Conservation (phyloP, 1,284 basidiomycete species). For the Calocybe gambosa region DNA sequence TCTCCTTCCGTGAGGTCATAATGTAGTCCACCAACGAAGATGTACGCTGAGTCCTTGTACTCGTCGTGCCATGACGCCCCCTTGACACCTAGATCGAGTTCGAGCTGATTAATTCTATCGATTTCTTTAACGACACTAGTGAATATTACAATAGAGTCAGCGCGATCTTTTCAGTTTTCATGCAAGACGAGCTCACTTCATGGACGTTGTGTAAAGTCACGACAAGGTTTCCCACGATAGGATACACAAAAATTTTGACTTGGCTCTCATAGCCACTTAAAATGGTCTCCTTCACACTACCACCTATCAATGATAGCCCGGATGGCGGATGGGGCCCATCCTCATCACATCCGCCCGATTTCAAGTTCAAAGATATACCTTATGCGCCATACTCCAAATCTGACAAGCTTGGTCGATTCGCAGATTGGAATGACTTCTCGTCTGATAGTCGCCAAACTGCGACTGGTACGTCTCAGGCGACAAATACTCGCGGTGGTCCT, state of each 20-base stretch:
- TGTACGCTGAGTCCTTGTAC: constrained; percentile 95
- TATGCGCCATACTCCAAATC: constrained; percentile 98
- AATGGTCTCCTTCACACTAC: constrained; percentile 74
- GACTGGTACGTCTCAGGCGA: constrained; percentile 42
- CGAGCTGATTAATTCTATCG: constrained; percentile 86
- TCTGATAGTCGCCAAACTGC: constrained; percentile 57
- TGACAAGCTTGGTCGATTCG: constrained; percentile 96
- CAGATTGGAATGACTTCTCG: constrained; percentile 90
- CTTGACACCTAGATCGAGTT: constrained; percentile 76
- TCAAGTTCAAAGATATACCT: constrained; percentile 88
- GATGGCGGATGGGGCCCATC: constrained; percentile 83
- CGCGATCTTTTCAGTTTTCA: constrained; percentile 1
- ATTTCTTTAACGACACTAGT: constrained; percentile 88
- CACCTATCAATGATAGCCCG: constrained; percentile 73
- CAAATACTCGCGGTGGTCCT: constrained; percentile 41
- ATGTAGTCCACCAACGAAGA: constrained; percentile 86
- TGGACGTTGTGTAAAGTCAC: constrained; percentile 27
- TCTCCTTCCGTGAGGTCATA: constrained; percentile 94
- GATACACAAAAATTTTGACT: constrained; percentile 24
- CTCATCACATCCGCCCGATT: constrained; percentile 65
- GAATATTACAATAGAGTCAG: constrained; percentile 5
- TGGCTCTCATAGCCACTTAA: background rate
- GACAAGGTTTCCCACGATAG: constrained; percentile 39
- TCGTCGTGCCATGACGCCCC: constrained; percentile 96
- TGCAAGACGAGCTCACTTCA: constrained; percentile 57